A percentile compares a stretch with the other conserved stretches of the same genome.
These are phyloP conservation scores for Pseudisothecium myosuroides DNA, from an alignment of 225 moss, liverwort and hornwort genomes.

Conservation along the genomic window DNA sequence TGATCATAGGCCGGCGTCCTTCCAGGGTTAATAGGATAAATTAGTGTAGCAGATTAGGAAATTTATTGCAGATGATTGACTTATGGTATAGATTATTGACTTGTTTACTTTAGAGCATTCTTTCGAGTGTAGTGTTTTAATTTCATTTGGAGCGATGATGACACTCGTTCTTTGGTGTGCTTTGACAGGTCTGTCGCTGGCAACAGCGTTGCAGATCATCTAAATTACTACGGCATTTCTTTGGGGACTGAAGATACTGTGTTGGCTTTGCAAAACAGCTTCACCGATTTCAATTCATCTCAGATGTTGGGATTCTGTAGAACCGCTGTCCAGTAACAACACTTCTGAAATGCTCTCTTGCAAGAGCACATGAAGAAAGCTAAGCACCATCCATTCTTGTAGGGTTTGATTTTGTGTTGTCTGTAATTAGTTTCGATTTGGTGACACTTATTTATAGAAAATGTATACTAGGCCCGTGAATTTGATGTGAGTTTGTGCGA, in stretches of 20 bases:
- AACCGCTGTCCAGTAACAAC: not conserved
- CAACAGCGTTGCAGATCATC: slow-evolving; percentile 71
- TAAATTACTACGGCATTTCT: slow-evolving; percentile 58
- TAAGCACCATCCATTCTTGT: not conserved
- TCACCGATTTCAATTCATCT: not conserved
- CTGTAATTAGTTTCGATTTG: not conserved
- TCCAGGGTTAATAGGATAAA: not conserved
- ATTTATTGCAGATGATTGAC: not conserved
- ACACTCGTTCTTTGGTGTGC: not conserved
- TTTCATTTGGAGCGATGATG: not conserved
- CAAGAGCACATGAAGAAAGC: not conserved
- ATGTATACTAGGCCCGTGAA: not conserved
- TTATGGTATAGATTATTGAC: not conserved
- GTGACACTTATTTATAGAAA: not conserved
- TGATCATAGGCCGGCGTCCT: not conserved
- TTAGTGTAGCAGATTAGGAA: too few relatives aligned
- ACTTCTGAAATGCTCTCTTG: not conserved
- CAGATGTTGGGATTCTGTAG: slow-evolving; percentile 15
- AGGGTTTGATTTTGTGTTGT: not conserved
- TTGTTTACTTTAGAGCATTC: not conserved
- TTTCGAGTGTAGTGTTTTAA: not conserved
- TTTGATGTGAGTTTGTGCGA: not conserved
- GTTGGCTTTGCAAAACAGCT: not conserved
- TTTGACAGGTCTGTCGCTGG: slow-evolving; percentile 61
- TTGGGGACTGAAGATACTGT: slow-evolving; percentile 42